Percentiles rank a stretch among this genome's conserved stretches.
Conservation (phyloP, 2,329 filamentous ascomycete species). For the Colletotrichum musicola region DNA sequence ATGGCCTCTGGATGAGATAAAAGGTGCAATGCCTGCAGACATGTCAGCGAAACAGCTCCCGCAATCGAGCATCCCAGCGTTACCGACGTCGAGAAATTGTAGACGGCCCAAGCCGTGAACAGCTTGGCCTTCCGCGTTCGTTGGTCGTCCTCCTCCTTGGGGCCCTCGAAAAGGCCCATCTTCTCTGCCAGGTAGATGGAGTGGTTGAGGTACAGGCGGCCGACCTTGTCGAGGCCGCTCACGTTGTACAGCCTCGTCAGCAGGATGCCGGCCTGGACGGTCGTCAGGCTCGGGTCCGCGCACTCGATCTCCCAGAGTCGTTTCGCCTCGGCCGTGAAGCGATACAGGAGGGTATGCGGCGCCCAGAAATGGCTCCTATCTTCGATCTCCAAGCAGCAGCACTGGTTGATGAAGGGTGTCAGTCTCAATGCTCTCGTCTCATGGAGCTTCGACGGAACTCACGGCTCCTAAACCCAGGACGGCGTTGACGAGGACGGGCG, state of each 20-base stretch:
- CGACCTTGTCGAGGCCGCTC: constrained; percentile 53
- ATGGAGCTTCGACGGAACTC: constrained; percentile 17
- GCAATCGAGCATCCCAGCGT: no score
- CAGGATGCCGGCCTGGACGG: constrained; percentile 51
- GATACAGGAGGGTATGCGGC: constrained; percentile 49
- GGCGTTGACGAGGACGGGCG: constrained; percentile 44
- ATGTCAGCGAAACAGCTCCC: no score
- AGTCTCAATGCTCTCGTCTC: no score
- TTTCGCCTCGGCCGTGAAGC: constrained; percentile 54
- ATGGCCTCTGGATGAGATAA: background rate
- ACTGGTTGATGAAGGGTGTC: constrained; percentile 38
- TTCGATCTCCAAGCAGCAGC: constrained; percentile 44
- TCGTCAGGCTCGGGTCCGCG: constrained; percentile 46
- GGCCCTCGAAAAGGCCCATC: constrained; percentile 47
- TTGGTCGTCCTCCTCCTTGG: background rate
- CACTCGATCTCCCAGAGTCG: constrained; percentile 54
- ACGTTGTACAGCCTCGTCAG: constrained; percentile 48
- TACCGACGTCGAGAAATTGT: constrained; percentile 47
- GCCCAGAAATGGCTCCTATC: constrained; percentile 52
- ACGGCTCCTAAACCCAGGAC: constrained; percentile 46
- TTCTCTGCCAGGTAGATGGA: constrained; percentile 49
- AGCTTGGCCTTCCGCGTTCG: constrained; percentile 39
- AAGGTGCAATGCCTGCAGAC: background rate
- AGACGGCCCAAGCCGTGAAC: constrained; percentile 53
- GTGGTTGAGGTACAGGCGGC: constrained; percentile 49